Evolutionary conservation across 345 rosid species (phyloP).

Genomic region (Erysimum cheiranthoides): DNA sequence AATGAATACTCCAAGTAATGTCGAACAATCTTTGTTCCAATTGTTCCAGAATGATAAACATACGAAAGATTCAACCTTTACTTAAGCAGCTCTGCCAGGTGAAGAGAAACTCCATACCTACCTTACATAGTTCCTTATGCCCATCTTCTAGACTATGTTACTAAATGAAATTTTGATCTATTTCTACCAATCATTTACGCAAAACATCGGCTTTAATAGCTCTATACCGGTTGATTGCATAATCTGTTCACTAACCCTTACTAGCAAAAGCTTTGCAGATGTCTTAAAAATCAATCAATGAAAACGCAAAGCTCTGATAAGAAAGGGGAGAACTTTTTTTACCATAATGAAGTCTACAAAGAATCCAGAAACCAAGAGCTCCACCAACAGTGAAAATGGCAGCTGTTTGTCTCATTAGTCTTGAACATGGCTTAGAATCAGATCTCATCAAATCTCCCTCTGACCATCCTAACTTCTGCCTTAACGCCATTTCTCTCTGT

Average conservation of each 20-base stretch:
- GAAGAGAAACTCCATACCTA: background rate
- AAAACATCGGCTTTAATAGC: background rate
- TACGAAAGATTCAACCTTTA: background rate
- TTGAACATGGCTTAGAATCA: conserved; percentile 81
- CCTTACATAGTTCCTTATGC: background rate
- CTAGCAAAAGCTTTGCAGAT: background rate
- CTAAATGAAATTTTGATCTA: background rate
- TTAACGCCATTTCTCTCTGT: conserved; percentile 60
- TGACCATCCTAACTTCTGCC: conserved; percentile 69
- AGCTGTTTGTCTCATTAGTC: conserved; percentile 80
- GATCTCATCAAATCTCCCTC: conserved; percentile 87
- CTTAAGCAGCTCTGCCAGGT: background rate
- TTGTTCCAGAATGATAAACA: background rate
- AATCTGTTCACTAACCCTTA: background rate
- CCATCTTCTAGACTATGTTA: background rate
- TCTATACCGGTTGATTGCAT: background rate
- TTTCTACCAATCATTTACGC: background rate
- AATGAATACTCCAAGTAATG: background rate
- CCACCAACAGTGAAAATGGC: conserved; percentile 76
- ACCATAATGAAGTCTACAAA: conserved; percentile 84
- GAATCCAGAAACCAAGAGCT: conserved; percentile 86
- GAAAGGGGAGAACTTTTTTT: conserved; percentile 17
- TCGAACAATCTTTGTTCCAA: background rate
- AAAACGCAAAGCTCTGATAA: background rate
- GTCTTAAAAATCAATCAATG: background rate